Base-by-base conservation (phyloP, 345 rosid genomes). In the Linum tenue region DNA sequence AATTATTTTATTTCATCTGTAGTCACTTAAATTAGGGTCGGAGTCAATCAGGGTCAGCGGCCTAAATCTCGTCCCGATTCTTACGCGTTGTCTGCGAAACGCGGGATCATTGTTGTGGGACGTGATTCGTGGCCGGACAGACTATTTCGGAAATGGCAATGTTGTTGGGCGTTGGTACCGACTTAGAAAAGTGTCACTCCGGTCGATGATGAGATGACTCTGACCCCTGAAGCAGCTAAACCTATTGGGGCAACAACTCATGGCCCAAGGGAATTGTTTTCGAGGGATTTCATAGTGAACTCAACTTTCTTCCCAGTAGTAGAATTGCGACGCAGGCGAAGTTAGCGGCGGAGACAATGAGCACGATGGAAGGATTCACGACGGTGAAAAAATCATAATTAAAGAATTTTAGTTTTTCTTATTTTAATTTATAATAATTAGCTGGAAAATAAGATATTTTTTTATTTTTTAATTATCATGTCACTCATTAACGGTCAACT, bases 231-330 rank as follows among this genome's bases (percentile, higher is more conserved):
- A 75, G 65, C 69, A 59, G 69, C 81, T 51, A 83, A 80, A 70
- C 51, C 89, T 31, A 73, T 85, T 75, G 78, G 12, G 72, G 78
- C 78, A 42, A 68, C 78, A 42, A 68, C 64, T 78, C 80, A 75
- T 62, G 71, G 82, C 62, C 62, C 69, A 65, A 39, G 66, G 82
- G 67, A 66, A 79, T 74, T 55, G 35, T 70, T 35, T 68, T 84
- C 10, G 70, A 64, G 37, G 64, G 62, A 31, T 84, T 87, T 68
- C 86, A 87, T 67, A 85, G 70, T 82, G 98, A 89, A 78, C 75
- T 87, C 75, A 85, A 73, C 70, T 81, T 83, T 76, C 95, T 89
- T 79, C 96, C 91, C 37, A 92, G 98, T 92, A 81, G n/a, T n/a
- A n/a, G n/a, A n/a, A n/a, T n/a, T n/a, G n/a, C n/a, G n/a, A n/a